Conservation (phyloP, 1,284 basidiomycete genomes). For the Ceratobasidium sp. region DNA sequence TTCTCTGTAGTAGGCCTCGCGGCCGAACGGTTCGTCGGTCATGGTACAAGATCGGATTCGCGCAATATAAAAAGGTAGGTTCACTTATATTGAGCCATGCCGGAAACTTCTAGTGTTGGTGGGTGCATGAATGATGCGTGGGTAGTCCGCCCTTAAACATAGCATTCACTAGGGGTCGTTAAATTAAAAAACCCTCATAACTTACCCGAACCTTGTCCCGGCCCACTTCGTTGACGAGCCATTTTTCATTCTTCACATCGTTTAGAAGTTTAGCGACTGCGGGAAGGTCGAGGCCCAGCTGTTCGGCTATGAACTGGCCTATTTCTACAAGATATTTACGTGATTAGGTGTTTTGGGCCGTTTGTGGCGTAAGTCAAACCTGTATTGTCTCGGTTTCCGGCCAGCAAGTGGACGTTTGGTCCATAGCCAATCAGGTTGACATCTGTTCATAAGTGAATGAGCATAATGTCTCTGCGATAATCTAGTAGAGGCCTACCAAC, state of each 20-base stretch:
- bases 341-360: not conserved
- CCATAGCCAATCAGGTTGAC: constrained; percentile 50
- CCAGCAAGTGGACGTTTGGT: constrained; percentile 30
- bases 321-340: constrained; percentile 37
- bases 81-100: too few species aligned
- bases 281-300: constrained; percentile 46
- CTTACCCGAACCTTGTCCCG: constrained; percentile 44
- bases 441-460: not conserved
- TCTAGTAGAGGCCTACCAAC: constrained; percentile 7
- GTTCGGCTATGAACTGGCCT: constrained; percentile 48
- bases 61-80: too few species aligned
- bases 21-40: too few species aligned
- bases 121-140: not conserved
- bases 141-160: not conserved
- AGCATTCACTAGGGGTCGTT: not conserved
- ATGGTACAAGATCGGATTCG: too few species aligned
- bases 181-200: too few species aligned
- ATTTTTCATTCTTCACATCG: constrained; percentile 42
- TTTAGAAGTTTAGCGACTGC: constrained; percentile 44
- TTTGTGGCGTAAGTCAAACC: not conserved
- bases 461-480: not conserved
- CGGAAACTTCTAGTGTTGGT: not conserved
- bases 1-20: too few species aligned
- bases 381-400: constrained; percentile 47
- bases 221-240: constrained; percentile 47